Evolutionary conservation across 306 rosid genomes (phyloP).

Genomic region (Crataegus laevigata): DNA sequence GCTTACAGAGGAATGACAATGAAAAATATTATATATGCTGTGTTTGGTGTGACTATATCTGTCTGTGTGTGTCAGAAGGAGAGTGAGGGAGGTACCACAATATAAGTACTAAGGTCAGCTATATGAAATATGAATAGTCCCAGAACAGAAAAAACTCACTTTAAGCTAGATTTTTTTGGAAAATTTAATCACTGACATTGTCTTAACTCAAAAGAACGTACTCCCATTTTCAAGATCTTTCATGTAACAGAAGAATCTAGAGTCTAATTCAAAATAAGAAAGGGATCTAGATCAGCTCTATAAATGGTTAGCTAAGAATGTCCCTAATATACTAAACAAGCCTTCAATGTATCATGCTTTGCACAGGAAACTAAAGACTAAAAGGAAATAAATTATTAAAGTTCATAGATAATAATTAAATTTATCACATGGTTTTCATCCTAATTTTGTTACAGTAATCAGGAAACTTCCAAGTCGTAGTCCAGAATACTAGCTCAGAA

Average conservation of each 20-base stretch:
- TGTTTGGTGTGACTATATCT: neutral
- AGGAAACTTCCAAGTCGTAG: neutral
- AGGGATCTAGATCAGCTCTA: neutral
- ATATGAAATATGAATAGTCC: neutral
- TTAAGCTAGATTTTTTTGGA: neutral
- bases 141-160: neutral
- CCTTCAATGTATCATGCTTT: neutral
- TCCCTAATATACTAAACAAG: neutral
- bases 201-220: neutral
- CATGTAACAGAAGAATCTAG: neutral
- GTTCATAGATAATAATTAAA: neutral
- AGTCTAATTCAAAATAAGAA: neutral
- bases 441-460: too few relatives aligned
- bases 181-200: neutral
- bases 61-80: neutral
- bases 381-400: neutral
- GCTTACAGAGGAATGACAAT: constrained; percentile 19
- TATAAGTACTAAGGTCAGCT: neutral
- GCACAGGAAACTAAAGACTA: neutral
- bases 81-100: neutral
- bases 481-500: neutral
- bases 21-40: constrained; percentile 8
- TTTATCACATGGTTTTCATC: neutral
- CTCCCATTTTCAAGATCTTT: neutral
- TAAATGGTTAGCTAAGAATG: neutral